Evolutionary conservation across 208 protist species (phyloP), one percentile per base, ranked within the genome.

Genomic region (Herpetomonas samuelpessoai): DNA sequence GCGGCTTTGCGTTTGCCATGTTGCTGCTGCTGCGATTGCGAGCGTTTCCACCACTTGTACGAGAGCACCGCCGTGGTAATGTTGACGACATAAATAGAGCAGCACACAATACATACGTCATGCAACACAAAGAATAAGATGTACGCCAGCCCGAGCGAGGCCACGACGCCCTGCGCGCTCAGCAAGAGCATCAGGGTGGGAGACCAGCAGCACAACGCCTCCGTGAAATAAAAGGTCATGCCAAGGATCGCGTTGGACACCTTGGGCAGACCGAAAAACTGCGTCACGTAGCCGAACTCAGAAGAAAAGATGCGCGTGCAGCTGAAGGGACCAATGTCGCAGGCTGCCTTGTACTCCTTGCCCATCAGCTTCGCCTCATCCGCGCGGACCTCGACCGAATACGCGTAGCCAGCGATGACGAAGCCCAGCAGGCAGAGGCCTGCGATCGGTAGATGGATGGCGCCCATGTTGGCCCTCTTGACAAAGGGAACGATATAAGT

Each of bases 11-110:
- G 26, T 9, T 35, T n/a, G 55, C 25, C 29, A 7, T 41, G 47
- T 26, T 51, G n/a, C 29, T 38, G 12, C 3, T 47, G 47, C 9
- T 14, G 7, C 44, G 60, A 10, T 16, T 26, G 46, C 18, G 30
- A 54, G 4, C 66, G 57, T 22, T 35, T 68, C 54, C 57, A 77
- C 77, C 70, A 79, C 28, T 69, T 67, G 55, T 79, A 79, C 12
- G 78, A 55, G 14, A 79, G 22, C 29, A 65, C 46, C 48, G 59
- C 75, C 2, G 76, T 76, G 3, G 63, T 29, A 38, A 88, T 50
- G 54, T 91, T 91, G 24, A 91, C 81, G n/a, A 88, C 67, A 63
- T 91, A 91, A n/a, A 75, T 83, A 7, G 68, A 80, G 55, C 63
- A 77, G 72, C 85, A 92, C 45, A 92, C 85, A 0, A 88, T 22